A percentile compares a stretch with the other conserved stretches of the same genome.
phyloP scores from a whole-genome alignment of 75 land plant genomes.

The Adiantum capillusveneris region DNA sequence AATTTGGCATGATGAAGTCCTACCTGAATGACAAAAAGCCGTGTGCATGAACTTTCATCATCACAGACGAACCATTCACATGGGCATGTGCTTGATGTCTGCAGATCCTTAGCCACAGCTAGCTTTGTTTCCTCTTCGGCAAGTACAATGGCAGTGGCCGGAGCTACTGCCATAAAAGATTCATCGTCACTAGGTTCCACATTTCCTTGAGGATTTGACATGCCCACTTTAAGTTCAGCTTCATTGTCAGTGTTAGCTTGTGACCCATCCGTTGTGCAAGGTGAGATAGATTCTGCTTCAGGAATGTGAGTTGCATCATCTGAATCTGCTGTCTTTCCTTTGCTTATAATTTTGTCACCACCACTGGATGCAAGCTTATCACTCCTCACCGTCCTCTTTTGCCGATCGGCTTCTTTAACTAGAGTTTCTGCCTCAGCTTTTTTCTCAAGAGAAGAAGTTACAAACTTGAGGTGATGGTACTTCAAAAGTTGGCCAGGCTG shows the following conservation, averaged over 20 bases:
- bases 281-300: too few relatives aligned
- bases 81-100: slow-evolving; percentile 17
- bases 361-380: neutral
- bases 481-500: slow-evolving; percentile 21
- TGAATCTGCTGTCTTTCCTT: neutral
- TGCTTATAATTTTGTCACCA: neutral
- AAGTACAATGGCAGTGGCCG: slow-evolving; percentile 2
- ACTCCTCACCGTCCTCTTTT: neutral
- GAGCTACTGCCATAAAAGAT: slow-evolving; percentile 35
- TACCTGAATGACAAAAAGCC: slow-evolving; percentile 30
- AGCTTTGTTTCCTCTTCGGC: slow-evolving; percentile 20
- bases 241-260: too few relatives aligned
- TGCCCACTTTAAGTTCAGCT: neutral
- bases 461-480: slow-evolving; percentile 15
- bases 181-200: neutral
- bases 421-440: slow-evolving; percentile 17
- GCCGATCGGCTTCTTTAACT: slow-evolving; percentile 3
- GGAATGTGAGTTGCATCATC: too few relatives aligned
- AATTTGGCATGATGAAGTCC: neutral
- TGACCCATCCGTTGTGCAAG: neutral
- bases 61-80: slow-evolving; percentile 37
- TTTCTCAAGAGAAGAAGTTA: slow-evolving; percentile 19
- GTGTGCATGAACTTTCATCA: slow-evolving; percentile 12
- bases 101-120: slow-evolving; percentile 12
- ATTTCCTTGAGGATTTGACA: neutral